phyloP scores from a whole-genome alignment of 306 rosid species.

The Dryas alaskensis region DNA sequence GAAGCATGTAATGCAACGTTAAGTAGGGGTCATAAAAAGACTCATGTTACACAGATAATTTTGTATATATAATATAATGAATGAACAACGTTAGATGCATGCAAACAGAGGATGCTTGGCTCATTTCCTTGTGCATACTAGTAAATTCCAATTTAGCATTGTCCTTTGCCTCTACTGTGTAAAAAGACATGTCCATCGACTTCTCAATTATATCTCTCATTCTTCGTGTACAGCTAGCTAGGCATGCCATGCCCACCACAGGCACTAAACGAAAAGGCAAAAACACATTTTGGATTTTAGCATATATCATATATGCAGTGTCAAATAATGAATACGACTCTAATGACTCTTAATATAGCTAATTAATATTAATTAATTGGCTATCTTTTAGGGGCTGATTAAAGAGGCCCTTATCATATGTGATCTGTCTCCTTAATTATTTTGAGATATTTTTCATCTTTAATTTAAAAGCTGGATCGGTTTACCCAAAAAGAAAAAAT shows the following conservation, averaged over 20 bases:
- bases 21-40: too few relatives aligned
- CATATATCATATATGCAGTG: slow-evolving; percentile 4
- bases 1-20: too few relatives aligned
- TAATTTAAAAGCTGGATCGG: too few relatives aligned
- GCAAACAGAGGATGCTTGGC: too few relatives aligned
- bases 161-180: slow-evolving; percentile 11
- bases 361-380: background rate
- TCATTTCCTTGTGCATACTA: background rate
- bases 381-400: background rate
- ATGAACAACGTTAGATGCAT: too few relatives aligned
- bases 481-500: too few relatives aligned
- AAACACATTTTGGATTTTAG: slow-evolving; percentile 50
- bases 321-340: background rate
- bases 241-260: slow-evolving; percentile 3
- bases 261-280: slow-evolving; percentile 29
- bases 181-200: slow-evolving; percentile 31
- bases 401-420: too few relatives aligned
- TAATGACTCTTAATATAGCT: slow-evolving; percentile 1
- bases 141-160: slow-evolving; percentile 41
- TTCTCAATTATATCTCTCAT: slow-evolving; percentile 31
- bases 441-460: background rate
- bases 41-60: too few relatives aligned
- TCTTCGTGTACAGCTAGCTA: slow-evolving; percentile 23
- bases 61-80: too few relatives aligned
- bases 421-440: too few relatives aligned